These are phyloP conservation scores for Inga oerstediana DNA, from an alignment of 306 rosid genomes.

Conservation along the genomic window DNA sequence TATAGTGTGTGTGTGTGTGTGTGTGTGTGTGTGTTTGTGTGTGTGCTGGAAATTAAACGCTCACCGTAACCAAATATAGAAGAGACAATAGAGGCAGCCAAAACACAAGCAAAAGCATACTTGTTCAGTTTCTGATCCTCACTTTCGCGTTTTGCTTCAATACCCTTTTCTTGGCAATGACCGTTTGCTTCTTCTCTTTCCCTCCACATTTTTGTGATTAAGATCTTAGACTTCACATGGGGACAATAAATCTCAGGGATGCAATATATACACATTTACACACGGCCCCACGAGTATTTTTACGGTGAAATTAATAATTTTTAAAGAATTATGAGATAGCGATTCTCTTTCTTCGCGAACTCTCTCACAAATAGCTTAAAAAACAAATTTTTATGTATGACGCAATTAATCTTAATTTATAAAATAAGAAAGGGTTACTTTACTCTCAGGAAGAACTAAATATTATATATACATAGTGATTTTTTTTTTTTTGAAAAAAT, in stretches of 20 bases:
- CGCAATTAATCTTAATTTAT: background rate
- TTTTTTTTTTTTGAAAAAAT: background rate
- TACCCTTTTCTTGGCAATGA: background rate
- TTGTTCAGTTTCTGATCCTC: constrained; percentile 37
- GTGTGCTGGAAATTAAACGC: background rate
- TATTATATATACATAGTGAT: background rate
- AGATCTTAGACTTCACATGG: background rate
- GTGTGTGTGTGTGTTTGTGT: fast-evolving
- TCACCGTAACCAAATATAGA: constrained; percentile 38
- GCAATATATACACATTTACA: background rate
- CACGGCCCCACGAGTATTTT: background rate
- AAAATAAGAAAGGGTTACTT: background rate
- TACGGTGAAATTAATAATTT: background rate
- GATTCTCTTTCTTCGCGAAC: background rate
- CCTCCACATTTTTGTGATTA: background rate
- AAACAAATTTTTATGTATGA: background rate
- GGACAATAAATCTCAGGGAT: background rate
- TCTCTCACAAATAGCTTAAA: background rate
- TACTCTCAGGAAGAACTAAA: background rate
- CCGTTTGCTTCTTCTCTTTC: background rate
- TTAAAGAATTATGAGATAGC: background rate
- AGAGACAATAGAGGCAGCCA: constrained; percentile 51
- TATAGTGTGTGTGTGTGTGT: too few species aligned
- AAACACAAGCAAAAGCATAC: constrained; percentile 49
- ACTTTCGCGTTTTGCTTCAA: background rate